phyloP scores from a whole-genome alignment of 176 grass and related monocot species.

The Chrysopogon serrulatus region DNA sequence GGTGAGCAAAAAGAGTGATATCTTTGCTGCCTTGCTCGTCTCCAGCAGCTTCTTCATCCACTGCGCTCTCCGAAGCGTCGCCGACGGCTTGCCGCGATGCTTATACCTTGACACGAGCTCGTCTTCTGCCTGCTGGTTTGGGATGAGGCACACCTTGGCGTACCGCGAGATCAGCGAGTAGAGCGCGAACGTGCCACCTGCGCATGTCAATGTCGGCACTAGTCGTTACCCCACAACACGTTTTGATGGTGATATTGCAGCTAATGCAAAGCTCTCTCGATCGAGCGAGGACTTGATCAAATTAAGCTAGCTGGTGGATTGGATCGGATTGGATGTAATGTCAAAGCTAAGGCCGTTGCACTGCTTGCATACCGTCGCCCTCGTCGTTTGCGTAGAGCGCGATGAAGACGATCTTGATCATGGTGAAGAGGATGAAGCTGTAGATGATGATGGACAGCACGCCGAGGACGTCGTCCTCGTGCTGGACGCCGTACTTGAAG shows the following conservation, averaged over 20 bases:
- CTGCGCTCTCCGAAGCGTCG: conserved; percentile 21
- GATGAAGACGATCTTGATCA: conserved; percentile 63
- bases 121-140: conserved; percentile 67
- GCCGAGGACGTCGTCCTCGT: conserved; percentile 47
- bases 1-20: conserved; percentile 46
- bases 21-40: conserved; percentile 5
- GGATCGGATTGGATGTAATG: not conserved
- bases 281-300: not conserved
- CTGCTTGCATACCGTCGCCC: conserved; percentile 37
- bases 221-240: not conserved
- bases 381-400: conserved; percentile 68
- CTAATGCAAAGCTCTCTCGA: not conserved
- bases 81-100: not conserved
- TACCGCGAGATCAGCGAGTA: conserved; percentile 70
- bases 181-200: conserved; percentile 71
- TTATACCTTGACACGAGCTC: conserved; percentile 35
- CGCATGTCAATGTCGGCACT: not conserved
- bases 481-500: conserved; percentile 31
- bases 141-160: conserved; percentile 50
- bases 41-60: conserved; percentile 57
- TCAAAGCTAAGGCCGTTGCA: not conserved
- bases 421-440: conserved; percentile 52
- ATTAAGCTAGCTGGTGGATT: too few species aligned
- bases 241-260: not conserved
- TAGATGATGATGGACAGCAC: conserved; percentile 70